These are phyloP conservation scores for Pycnococcus provasolii DNA, from an alignment of 139 green algal genomes.

Conservation along the genomic window DNA sequence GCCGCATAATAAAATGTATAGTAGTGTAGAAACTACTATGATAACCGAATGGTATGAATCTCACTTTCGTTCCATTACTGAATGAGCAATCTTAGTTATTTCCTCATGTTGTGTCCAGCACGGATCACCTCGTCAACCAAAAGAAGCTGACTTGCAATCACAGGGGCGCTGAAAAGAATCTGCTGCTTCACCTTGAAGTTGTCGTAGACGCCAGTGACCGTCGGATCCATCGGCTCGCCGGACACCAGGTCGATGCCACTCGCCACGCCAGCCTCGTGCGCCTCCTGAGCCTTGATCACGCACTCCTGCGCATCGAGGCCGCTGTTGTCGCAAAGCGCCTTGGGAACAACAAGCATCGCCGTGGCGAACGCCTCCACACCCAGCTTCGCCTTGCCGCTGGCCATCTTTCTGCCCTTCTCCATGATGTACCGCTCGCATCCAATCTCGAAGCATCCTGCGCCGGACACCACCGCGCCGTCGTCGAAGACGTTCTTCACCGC, in stretches of 20 bases:
- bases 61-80: neutral
- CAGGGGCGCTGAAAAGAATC: slow-evolving; percentile 81
- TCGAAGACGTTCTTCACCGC: slow-evolving; percentile 93
- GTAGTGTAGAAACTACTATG: too few species aligned
- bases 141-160: slow-evolving; percentile 86
- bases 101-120: slow-evolving; percentile 92
- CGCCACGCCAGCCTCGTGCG: slow-evolving; percentile 62
- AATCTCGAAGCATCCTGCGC: slow-evolving; percentile 88
- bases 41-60: neutral
- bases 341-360: slow-evolving; percentile 84
- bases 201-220: slow-evolving; percentile 78
- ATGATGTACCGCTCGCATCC: slow-evolving; percentile 57
- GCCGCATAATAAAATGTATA: too few species aligned
- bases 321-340: slow-evolving; percentile 89
- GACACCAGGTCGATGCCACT: slow-evolving; percentile 83
- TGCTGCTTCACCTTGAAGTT: slow-evolving; percentile 95
- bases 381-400: slow-evolving; percentile 64
- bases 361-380: slow-evolving; percentile 93
- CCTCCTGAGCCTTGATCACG: slow-evolving; percentile 73
- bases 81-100: neutral
- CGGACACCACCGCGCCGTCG: slow-evolving; percentile 64
- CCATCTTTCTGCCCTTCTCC: slow-evolving; percentile 40
- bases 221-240: slow-evolving; percentile 79
- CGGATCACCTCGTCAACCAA: slow-evolving; percentile 96
- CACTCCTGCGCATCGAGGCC: slow-evolving; percentile 77